These are phyloP conservation scores for Huntiella moniliformis DNA, from an alignment of 2,329 filamentous ascomycete genomes.

Conservation along the genomic window DNA sequence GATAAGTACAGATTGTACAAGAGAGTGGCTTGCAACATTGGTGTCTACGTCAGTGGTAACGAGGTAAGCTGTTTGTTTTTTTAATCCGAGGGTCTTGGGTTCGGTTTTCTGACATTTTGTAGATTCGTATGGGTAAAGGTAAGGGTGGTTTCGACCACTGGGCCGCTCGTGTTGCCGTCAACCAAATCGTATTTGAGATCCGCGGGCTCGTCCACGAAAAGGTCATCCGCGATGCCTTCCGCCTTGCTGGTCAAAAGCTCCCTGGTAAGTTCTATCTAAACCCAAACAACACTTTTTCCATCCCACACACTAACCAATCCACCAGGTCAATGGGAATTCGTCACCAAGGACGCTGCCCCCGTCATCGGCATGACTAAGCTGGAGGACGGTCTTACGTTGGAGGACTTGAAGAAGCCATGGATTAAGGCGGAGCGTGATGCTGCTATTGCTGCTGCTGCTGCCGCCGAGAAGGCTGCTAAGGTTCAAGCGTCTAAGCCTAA, in stretches of 20 bases:
- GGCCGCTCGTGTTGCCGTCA: constrained; percentile 77
- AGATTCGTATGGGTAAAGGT: constrained; percentile 96
- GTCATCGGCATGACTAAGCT: constrained; percentile 88
- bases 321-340: constrained; percentile 71
- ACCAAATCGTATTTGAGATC: constrained; percentile 80
- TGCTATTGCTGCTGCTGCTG: constrained; percentile 1
- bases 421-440: constrained; percentile 19
- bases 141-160: constrained; percentile 96
- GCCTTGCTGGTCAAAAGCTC: constrained; percentile 84
- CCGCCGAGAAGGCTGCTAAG: background rate
- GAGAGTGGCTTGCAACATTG: constrained; percentile 77
- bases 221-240: constrained; percentile 80
- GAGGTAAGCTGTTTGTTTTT: constrained; percentile 39
- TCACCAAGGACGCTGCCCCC: constrained; percentile 75
- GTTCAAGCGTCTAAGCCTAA: too few species aligned
- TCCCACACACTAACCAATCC: constrained; percentile 13
- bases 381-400: constrained; percentile 55
- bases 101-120: constrained; percentile 5
- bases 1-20: constrained; percentile 88
- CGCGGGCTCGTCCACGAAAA: constrained; percentile 88
- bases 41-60: constrained; percentile 88
- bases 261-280: constrained; percentile 43
- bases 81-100: background rate
- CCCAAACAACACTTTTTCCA: background rate
- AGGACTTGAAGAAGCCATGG: constrained; percentile 66